Percentiles rank a stretch among this genome's conserved stretches.
Evolutionary conservation across 2,329 filamentous ascomycete species (phyloP).

Genomic region (Cercospora nicotianae): DNA sequence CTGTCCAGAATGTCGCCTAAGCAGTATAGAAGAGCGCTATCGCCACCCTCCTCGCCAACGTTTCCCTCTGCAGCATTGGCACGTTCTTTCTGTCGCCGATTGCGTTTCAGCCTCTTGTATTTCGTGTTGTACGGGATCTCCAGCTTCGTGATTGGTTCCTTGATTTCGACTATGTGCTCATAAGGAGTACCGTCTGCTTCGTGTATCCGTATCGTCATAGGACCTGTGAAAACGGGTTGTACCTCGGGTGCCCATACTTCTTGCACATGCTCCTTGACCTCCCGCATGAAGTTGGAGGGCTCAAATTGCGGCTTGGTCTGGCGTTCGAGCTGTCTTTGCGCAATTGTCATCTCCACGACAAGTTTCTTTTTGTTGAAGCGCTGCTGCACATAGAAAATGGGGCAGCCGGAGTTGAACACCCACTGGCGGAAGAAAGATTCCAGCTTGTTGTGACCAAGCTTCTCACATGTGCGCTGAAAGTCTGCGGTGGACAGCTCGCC

Average conservation of each 20-base stretch:
- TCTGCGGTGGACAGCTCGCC: constrained; percentile 70
- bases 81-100: constrained; percentile 76
- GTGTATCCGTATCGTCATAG: constrained; percentile 97
- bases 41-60: constrained; percentile 52
- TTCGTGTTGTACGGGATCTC: constrained; percentile 99
- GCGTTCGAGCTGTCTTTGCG: constrained; percentile 67
- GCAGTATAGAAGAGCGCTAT: constrained; percentile 85
- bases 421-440: constrained; percentile 94
- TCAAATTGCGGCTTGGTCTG: constrained; percentile 60
- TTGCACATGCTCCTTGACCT: constrained; percentile 77
- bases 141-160: constrained; percentile 78
- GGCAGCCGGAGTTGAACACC: constrained; percentile 85
- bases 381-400: constrained; percentile 80
- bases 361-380: constrained; percentile 97
- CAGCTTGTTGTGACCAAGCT: constrained; percentile 79
- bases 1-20: constrained; percentile 86
- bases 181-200: constrained; percentile 98
- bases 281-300: constrained; percentile 75
- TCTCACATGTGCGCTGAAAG: constrained; percentile 83
- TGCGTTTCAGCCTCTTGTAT: constrained; percentile 94
- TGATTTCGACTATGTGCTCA: constrained; percentile 95
- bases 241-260: constrained; percentile 63
- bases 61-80: constrained; percentile 63
- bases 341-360: constrained; percentile 87
- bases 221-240: constrained; percentile 78